Conservation (phyloP, 2,329 filamentous ascomycete genomes). For the Curvularia verruculosa region DNA sequence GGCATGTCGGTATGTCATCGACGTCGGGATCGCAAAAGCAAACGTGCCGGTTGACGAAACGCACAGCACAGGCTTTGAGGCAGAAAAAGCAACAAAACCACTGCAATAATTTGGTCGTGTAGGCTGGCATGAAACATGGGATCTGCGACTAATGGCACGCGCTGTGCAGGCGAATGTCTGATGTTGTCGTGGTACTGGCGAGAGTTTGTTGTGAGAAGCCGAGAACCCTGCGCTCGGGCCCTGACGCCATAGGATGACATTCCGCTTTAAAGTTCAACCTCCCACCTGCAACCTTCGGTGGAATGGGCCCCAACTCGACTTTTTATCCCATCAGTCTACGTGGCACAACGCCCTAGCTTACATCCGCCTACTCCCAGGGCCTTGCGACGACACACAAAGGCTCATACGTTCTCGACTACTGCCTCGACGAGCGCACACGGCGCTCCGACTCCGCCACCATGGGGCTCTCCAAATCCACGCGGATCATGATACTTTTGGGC, state of each 20-base stretch:
- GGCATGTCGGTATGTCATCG: constrained; percentile 3
- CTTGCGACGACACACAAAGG: background rate
- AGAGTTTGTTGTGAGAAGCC: background rate
- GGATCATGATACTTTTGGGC: constrained; percentile 89
- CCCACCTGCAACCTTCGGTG: constrained; percentile 6
- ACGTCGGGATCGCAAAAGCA: background rate
- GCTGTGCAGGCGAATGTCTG: background rate
- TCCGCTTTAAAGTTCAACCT: constrained; percentile 4
- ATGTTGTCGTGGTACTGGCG: background rate
- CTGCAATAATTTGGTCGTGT: background rate
- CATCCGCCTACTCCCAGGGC: background rate
- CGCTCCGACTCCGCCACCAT: constrained; percentile 55
- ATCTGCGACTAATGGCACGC: background rate
- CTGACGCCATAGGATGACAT: constrained; percentile 6
- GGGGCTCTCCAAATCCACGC: constrained; percentile 89
- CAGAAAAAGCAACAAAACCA: background rate
- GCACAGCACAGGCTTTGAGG: background rate
- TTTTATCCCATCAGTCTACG: background rate
- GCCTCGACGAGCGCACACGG: background rate
- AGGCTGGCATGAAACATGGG: background rate
- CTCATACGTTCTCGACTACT: background rate
- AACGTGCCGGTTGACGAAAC: background rate
- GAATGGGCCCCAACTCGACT: constrained; percentile 1
- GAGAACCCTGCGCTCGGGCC: constrained; percentile 1
- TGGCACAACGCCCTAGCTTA: background rate